These are phyloP conservation scores for Candida frijolesensis DNA, from an alignment of 1,139 yeast genomes.

Conservation along the genomic window DNA sequence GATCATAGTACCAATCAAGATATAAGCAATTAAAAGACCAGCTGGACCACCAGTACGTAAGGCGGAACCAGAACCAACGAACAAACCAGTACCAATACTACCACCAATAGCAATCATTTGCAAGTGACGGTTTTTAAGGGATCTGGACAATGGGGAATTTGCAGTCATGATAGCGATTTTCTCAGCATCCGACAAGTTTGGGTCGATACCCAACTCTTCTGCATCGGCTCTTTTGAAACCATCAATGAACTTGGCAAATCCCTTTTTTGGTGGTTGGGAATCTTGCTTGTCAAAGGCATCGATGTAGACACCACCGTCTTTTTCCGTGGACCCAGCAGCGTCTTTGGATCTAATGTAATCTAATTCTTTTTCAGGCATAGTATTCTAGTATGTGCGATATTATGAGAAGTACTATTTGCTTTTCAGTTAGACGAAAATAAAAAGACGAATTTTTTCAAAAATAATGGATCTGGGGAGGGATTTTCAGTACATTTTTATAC, in stretches of 20 bases:
- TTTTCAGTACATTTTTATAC: not conserved
- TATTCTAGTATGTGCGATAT: not conserved
- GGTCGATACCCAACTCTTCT: conserved; percentile 59
- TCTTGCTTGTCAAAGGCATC: conserved; percentile 41
- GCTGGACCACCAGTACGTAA: conserved; percentile 72
- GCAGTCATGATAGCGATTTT: conserved; percentile 68
- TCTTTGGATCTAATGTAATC: conserved; percentile 44
- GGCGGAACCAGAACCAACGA: conserved; percentile 67
- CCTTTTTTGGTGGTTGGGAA: conserved; percentile 29
- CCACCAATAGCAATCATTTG: conserved; percentile 91
- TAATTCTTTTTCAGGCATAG: conserved; percentile 47
- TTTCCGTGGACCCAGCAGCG: conserved; percentile 40
- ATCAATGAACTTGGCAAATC: conserved; percentile 50
- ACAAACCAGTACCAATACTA: conserved; percentile 79
- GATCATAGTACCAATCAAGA: conserved; percentile 44
- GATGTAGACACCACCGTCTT: conserved; percentile 44
- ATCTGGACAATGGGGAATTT: conserved; percentile 67
- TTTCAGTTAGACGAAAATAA: not conserved
- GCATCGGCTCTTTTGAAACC: conserved; percentile 59
- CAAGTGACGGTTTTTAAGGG: conserved; percentile 64
- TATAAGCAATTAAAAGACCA: conserved; percentile 66
- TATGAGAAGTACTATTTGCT: not conserved
- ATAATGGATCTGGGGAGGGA: not conserved
- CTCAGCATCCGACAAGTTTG: conserved; percentile 66
- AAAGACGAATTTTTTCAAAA: not conserved